Conservation (phyloP, 306 rosid genomes). For the Lathyrus sativus region DNA sequence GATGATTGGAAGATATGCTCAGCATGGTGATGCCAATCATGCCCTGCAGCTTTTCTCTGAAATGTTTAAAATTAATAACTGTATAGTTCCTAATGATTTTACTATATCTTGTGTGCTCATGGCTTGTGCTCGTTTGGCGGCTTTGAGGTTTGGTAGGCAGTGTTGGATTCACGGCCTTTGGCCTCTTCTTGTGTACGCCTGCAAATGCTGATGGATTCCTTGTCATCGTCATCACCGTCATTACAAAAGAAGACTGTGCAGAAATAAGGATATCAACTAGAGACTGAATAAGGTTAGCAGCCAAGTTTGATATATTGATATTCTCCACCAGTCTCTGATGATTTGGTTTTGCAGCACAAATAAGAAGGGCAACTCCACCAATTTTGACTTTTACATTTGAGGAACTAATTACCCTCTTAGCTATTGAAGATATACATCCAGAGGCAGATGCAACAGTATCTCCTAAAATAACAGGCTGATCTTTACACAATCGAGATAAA, state of each 20-base stretch:
- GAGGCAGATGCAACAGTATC: conserved; percentile 65
- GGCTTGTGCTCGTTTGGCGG: too few species aligned
- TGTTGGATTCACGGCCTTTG: conserved; percentile 48
- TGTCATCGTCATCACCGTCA: conserved; percentile 44
- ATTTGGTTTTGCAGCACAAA: conserved; percentile 80
- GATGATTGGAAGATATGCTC: too few species aligned
- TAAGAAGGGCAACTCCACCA: conserved; percentile 91
- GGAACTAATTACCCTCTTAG: conserved; percentile 82
- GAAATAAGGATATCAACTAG: conserved; percentile 72
- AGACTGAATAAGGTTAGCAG: conserved; percentile 70
- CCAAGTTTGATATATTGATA: conserved; percentile 60
- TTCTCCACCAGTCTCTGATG: conserved; percentile 78
- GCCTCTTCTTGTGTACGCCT: conserved; percentile 59
- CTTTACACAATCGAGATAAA: conserved; percentile 77
- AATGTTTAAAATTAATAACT: too few species aligned
- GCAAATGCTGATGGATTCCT: conserved; percentile 68
- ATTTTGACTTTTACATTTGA: conserved; percentile 65
- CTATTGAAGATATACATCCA: conserved; percentile 73
- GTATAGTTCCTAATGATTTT: too few species aligned
- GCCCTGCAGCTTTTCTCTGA: too few species aligned
- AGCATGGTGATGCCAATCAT: too few species aligned
- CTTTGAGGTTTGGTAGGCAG: too few species aligned
- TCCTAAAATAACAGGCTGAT: conserved; percentile 76
- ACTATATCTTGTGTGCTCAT: too few species aligned
- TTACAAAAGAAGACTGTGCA: conserved; percentile 47